Conservation (phyloP, 2,329 filamentous ascomycete species). For the Albifimbria verrucaria region DNA sequence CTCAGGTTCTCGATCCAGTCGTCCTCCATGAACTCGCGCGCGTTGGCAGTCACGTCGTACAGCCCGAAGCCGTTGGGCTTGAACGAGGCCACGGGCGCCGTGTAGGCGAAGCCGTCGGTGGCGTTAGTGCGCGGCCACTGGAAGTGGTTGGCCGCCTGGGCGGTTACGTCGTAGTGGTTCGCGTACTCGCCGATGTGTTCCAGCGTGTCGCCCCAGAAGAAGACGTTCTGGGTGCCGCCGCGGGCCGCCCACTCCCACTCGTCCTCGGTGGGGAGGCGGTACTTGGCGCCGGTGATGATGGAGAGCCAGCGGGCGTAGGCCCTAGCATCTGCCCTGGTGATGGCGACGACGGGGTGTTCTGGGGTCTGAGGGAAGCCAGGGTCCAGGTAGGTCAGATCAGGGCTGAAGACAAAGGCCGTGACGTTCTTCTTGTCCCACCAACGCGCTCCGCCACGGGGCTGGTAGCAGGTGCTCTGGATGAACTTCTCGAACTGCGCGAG, state of each 20-base stretch:
- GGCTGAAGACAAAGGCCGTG: slow-evolving; percentile 8
- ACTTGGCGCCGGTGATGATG: slow-evolving; percentile 6
- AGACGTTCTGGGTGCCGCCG: slow-evolving; percentile 8
- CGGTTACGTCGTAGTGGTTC: slow-evolving; percentile 10
- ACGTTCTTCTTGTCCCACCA: slow-evolving; percentile 6
- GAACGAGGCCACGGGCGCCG: slow-evolving; percentile 11
- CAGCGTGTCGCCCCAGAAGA: slow-evolving; percentile 12
- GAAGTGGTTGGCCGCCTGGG: slow-evolving; percentile 7
- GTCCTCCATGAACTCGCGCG: slow-evolving; percentile 10
- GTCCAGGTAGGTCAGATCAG: slow-evolving; percentile 4
- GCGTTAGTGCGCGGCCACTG: slow-evolving; percentile 6
- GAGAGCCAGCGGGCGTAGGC: slow-evolving; percentile 13
- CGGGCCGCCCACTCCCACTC: slow-evolving; percentile 14
- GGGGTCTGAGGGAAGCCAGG: slow-evolving; percentile 10
- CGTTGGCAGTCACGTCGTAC: slow-evolving; percentile 11
- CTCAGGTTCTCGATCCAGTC: slow-evolving; percentile 4
- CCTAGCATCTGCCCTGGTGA: slow-evolving; percentile 9
- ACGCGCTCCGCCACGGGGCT: slow-evolving; percentile 10
- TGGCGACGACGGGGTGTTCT: slow-evolving; percentile 9
- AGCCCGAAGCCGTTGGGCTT: slow-evolving; percentile 10
- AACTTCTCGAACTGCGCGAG: slow-evolving; percentile 8
- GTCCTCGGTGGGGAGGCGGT: slow-evolving; percentile 12
- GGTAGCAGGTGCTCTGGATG: slow-evolving; percentile 7
- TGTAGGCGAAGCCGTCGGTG: slow-evolving; percentile 7
- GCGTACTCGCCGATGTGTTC: slow-evolving; percentile 5